Evolutionary conservation across 345 rosid species (phyloP).

Genomic region (Theobroma cacao): DNA sequence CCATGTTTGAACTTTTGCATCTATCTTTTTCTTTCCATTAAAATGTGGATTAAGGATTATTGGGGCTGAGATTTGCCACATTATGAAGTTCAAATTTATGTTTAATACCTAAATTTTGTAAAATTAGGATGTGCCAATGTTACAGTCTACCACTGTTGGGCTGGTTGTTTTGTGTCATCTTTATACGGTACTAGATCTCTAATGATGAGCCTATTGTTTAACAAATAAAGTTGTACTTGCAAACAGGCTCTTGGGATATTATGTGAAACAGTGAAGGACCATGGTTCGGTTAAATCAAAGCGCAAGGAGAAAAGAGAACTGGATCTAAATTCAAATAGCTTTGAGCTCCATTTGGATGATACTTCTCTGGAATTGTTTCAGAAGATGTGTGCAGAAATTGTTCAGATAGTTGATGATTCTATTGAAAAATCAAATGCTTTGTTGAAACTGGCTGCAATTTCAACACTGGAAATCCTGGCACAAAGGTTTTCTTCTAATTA

Average conservation of each 20-base stretch:
- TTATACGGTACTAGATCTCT: neutral
- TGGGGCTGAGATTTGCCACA: neutral
- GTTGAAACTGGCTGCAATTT: slow-evolving; percentile 64
- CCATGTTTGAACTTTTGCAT: neutral
- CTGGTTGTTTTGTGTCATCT: neutral
- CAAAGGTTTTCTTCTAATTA: slow-evolving; percentile 58
- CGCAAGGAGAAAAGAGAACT: slow-evolving; percentile 39
- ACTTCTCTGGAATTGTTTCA: slow-evolving; percentile 49
- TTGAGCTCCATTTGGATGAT: slow-evolving; percentile 61
- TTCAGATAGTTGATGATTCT: slow-evolving; percentile 52
- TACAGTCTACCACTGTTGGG: neutral
- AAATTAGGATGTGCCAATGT: neutral
- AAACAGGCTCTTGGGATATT: slow-evolving; percentile 80
- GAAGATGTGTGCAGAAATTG: slow-evolving; percentile 63
- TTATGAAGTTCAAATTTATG: neutral
- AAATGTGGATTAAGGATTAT: neutral
- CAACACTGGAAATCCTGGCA: slow-evolving; percentile 75
- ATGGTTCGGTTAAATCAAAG: slow-evolving; percentile 39
- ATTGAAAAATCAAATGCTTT: slow-evolving; percentile 48
- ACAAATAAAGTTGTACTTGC: slow-evolving; percentile 3
- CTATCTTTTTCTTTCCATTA: neutral
- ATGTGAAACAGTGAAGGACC: slow-evolving; percentile 59
- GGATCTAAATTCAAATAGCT: slow-evolving; percentile 25
- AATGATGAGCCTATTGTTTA: neutral
- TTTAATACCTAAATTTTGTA: neutral